A percentile compares a stretch with the other conserved stretches of the same genome.
Evolutionary conservation across 2,329 filamentous ascomycete species (phyloP).

Genomic region (Grosmannia penicillata): DNA sequence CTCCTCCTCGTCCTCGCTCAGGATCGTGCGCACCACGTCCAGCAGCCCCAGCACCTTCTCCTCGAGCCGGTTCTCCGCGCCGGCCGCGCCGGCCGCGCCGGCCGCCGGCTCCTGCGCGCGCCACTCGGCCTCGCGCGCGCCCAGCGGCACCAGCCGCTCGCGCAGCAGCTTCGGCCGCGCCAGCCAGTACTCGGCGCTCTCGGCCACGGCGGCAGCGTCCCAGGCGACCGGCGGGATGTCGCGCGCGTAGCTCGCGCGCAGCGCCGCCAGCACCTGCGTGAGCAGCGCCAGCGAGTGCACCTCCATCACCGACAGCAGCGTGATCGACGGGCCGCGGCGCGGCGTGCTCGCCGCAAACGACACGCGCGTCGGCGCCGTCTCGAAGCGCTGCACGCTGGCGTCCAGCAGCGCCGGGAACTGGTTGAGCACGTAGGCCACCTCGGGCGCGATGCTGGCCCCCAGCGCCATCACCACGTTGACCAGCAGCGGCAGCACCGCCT

Average conservation of each 20-base stretch:
- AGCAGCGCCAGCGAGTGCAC: constrained; percentile 67
- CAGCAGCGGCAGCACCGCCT: constrained; percentile 73
- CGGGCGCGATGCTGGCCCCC: constrained; percentile 65
- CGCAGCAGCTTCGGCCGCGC: constrained; percentile 52
- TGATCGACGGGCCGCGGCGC: constrained; percentile 43
- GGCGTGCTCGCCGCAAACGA: neutral
- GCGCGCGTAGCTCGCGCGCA: constrained; percentile 50
- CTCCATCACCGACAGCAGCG: constrained; percentile 60
- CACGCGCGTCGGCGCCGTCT: constrained; percentile 25
- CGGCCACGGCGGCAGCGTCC: constrained; percentile 57
- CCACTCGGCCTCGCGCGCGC: constrained; percentile 56
- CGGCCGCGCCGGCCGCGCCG: constrained; percentile 21
- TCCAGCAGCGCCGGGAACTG: constrained; percentile 69
- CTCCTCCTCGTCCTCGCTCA: constrained; percentile 28
- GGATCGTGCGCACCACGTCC: constrained; percentile 40
- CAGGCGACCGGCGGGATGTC: constrained; percentile 62
- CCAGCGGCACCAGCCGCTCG: constrained; percentile 59
- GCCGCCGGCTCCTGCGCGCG: constrained; percentile 23
- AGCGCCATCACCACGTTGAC: constrained; percentile 78
- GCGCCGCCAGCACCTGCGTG: constrained; percentile 52
- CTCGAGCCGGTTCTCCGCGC: constrained; percentile 57
- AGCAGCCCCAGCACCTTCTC: constrained; percentile 60
- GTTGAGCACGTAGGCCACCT: constrained; percentile 77
- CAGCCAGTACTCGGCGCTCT: constrained; percentile 75
- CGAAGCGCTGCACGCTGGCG: constrained; percentile 58